Percentiles rank a stretch among this genome's conserved stretches.
phyloP scores from a whole-genome alignment of 75 land plant species.

The Gnetum montanum region DNA sequence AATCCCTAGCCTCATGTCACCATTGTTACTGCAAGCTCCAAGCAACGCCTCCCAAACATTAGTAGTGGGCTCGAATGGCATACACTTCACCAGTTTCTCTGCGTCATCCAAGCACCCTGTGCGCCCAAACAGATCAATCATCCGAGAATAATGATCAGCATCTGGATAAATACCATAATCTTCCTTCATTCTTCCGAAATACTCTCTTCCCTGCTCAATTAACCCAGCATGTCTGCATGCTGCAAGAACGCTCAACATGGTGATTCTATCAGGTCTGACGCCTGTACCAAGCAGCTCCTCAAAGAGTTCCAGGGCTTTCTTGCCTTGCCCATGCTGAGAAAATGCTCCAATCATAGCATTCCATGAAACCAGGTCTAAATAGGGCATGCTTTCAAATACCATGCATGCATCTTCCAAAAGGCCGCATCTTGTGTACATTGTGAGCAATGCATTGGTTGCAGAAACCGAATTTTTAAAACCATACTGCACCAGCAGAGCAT shows the following conservation, averaged over 20 bases:
- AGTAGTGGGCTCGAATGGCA: constrained; percentile 25
- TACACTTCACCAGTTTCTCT: constrained; percentile 12
- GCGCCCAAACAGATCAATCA: constrained; percentile 31
- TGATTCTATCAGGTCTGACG: constrained; percentile 27
- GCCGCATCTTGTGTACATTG: constrained; percentile 40
- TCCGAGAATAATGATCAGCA: constrained; percentile 33
- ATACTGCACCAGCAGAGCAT: constrained; percentile 16
- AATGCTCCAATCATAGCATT: constrained; percentile 27
- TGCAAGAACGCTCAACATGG: constrained; percentile 36
- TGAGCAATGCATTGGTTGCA: constrained; percentile 23
- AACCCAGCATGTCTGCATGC: constrained; percentile 39
- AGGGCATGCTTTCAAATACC: constrained; percentile 13
- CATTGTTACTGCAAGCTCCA: constrained; percentile 17
- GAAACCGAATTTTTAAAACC: constrained; percentile 8
- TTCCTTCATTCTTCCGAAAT: constrained; percentile 18
- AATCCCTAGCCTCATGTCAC: constrained; percentile 14
- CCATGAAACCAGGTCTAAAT: constrained; percentile 21
- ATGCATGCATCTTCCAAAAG: constrained; percentile 17
- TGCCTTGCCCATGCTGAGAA: constrained; percentile 38
- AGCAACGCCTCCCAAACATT: constrained; percentile 28
- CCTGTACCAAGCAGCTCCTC: constrained; percentile 21
- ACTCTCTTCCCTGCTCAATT: constrained; percentile 17
- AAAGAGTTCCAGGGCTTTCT: constrained; percentile 22
- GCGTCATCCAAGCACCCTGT: constrained; percentile 32
- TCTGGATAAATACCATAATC: constrained; percentile 11